Percentiles rank a stretch among this genome's conserved stretches.
These are phyloP conservation scores for Nyssa sinensis DNA, from an alignment of 148 eudicot genomes.

Conservation along the genomic window DNA sequence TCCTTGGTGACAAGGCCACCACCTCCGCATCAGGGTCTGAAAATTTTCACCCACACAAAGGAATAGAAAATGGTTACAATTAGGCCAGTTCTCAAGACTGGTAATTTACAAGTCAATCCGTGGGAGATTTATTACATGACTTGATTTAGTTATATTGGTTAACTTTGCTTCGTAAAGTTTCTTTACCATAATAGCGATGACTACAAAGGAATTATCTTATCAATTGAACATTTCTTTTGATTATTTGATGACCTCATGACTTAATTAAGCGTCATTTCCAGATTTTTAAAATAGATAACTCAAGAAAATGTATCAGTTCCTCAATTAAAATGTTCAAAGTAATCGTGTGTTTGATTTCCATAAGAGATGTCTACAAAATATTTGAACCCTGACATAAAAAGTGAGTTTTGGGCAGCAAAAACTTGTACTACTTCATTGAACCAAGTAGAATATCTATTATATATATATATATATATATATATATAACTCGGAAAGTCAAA, in stretches of 20 bases:
- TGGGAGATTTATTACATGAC: too few relatives aligned
- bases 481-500: neutral
- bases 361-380: too few relatives aligned
- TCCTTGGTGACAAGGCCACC: constrained; percentile 43
- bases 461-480: neutral
- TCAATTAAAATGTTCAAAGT: neutral
- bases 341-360: neutral
- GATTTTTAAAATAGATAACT: too few relatives aligned
- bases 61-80: neutral
- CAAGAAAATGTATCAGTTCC: neutral
- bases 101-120: too few relatives aligned
- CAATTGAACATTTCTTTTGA: too few relatives aligned
- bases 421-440: neutral
- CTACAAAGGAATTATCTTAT: too few relatives aligned
- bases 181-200: too few relatives aligned
- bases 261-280: too few relatives aligned
- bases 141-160: too few relatives aligned
- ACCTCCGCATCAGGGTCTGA: constrained; percentile 45
- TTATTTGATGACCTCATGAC: neutral
- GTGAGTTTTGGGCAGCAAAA: too few relatives aligned
- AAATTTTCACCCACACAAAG: neutral
- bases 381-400: neutral
- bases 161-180: too few relatives aligned
- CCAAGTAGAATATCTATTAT: neutral
- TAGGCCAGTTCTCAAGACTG: too few relatives aligned